phyloP scores from a whole-genome alignment of 345 rosid species.

The Camelina sativa region DNA sequence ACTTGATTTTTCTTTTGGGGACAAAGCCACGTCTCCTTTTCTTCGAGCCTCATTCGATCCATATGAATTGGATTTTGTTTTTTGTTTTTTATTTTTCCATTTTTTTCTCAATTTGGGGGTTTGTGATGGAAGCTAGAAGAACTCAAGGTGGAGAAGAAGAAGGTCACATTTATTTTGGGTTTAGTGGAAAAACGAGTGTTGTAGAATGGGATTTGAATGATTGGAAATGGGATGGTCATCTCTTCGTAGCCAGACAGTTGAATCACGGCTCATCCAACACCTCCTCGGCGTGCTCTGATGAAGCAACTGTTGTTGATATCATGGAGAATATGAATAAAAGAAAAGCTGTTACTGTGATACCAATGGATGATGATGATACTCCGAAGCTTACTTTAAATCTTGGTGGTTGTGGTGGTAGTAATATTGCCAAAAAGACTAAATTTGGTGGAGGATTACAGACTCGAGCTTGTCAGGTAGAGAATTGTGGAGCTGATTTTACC shows the following conservation, averaged over 20 bases:
- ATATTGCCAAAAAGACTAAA: slow-evolving; percentile 69
- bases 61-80: slow-evolving; percentile 7
- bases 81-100: too few relatives aligned
- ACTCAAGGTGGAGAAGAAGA: too few relatives aligned
- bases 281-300: slow-evolving; percentile 83
- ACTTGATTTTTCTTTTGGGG: background rate
- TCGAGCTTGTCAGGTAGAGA: slow-evolving; percentile 88
- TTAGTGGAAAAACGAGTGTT: too few relatives aligned
- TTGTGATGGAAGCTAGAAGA: too few relatives aligned
- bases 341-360: slow-evolving; percentile 53
- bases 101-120: too few relatives aligned
- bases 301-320: slow-evolving; percentile 59
- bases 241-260: too few relatives aligned
- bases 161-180: too few relatives aligned
- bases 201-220: too few relatives aligned
- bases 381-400: slow-evolving; percentile 69
- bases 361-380: slow-evolving; percentile 45
- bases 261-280: slow-evolving; percentile 69
- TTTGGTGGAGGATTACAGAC: slow-evolving; percentile 53
- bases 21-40: slow-evolving; percentile 20
- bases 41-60: background rate
- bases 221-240: too few relatives aligned
- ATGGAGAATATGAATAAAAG: slow-evolving; percentile 51
- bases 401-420: slow-evolving; percentile 55
- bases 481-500: slow-evolving; percentile 91